Base-by-base conservation (phyloP, 148 eudicot species). In the Amaranthus hypochondriacus region DNA sequence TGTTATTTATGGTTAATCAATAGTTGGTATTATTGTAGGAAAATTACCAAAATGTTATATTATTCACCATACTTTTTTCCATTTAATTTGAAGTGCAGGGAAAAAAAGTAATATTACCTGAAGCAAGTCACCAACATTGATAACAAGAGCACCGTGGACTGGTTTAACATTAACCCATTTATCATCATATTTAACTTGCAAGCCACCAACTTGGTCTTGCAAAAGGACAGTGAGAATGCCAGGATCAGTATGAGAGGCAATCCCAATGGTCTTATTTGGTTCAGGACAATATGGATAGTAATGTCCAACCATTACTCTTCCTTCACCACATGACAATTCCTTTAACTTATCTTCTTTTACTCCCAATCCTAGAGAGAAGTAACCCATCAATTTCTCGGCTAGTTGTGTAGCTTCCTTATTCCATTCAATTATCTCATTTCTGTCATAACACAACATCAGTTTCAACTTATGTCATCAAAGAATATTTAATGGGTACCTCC, bases 211-310 rank as follows among this genome's bases (percentile, higher is more conserved):
- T 5, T 82, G 79, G 72, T 87, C 85, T 61, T 87, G 85, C 65
- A 84, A 72, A 72, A 87, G 67, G 13, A 84, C 78, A 0, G 89
- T 84, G 18, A 86, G 58, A 5, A 82, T 39, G 44, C 84, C 83
- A 9, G 87, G 84, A 80, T 87, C 87, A 46, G 89, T 74, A 18
- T 87, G 89, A 4, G 75, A 65, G 0, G 76, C 56, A 3, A 87
- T 66, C 70, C 89, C 89, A 13, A 87, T 49, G 0, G 87, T 87
- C 56, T 76, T 73, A 4, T 84, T 69, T 5, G 87, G 84, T 63
- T 87, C 84, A 0, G 89, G 89, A 49, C 89, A 87, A 57, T 65
- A 66, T 0, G 89, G 89, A 68, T 87, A 87, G 48, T 76, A 84
- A 43, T 77, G 80, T 0, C 79, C 89, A n/a, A 70, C 82, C 80